These are phyloP conservation scores for slime mould (Dictyostelium discoideum) DNA, from an alignment of 78 protist species.

Conservation along the genomic window DNA sequence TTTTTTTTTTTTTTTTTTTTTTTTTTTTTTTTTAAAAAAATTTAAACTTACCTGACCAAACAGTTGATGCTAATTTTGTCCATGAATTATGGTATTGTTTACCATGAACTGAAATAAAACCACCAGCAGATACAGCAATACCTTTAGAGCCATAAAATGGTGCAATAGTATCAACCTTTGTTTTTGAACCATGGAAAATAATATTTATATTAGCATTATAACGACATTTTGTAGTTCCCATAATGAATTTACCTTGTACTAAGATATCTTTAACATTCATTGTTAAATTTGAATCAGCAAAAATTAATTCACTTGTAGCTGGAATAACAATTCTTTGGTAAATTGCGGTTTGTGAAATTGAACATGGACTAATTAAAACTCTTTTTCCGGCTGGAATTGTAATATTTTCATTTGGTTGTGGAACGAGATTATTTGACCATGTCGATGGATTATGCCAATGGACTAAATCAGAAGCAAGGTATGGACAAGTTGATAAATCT, in stretches of 20 bases:
- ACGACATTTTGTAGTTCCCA: conserved; percentile 65
- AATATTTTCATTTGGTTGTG: conserved; percentile 3
- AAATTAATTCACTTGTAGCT: background rate
- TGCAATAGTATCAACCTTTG: conserved; percentile 19
- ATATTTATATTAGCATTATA: conserved; percentile 9
- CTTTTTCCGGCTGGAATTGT: conserved; percentile 19
- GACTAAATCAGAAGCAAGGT: background rate
- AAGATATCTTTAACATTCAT: conserved; percentile 35
- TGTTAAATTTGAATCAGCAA: conserved; percentile 11
- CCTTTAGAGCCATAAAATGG: conserved; percentile 46
- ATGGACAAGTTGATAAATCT: conserved; percentile 38
- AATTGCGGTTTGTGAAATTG: conserved; percentile 5
- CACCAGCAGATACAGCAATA: conserved; percentile 42
- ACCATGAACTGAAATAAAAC: conserved; percentile 64
- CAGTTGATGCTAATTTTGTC: conserved; percentile 75
- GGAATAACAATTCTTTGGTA: conserved; percentile 55
- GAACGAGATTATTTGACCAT: conserved; percentile 40
- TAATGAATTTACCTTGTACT: conserved; percentile 34
- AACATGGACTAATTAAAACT: conserved; percentile 58
- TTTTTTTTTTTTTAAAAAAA: background rate
- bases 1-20: background rate
- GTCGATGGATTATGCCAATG: conserved; percentile 75
- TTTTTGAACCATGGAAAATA: conserved; percentile 35
- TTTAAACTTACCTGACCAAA: background rate
- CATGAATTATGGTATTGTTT: conserved; percentile 81